Base-by-base conservation (phyloP, 2,329 filamentous ascomycete species). In the Verticillium albo-atrum region DNA sequence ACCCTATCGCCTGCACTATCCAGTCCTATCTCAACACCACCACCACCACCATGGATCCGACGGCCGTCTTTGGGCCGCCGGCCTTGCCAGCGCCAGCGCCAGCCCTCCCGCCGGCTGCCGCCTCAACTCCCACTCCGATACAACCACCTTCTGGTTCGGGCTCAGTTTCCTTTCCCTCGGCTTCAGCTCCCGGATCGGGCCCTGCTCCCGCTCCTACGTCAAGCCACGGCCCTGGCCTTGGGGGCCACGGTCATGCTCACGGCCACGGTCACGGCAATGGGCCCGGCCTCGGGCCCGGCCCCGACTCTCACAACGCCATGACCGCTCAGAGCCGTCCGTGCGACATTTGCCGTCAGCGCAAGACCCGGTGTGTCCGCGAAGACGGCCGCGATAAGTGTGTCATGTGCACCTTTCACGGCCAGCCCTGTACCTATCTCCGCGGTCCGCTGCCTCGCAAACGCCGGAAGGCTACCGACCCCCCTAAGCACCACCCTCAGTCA, bases 331-430 rank as follows among this genome's bases (percentile, higher is more conserved):
- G 61, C 56, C 77, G 82, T 7, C 82, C 82, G n/a, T 85, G 83
- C 71, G 86, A 89, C 75, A 85, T 84, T 58, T 89, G 86, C 70
- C 80, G 86, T 61, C 79, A 83, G 68, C 81, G 86, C 64, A 89
- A 89, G 75, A 84, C 82, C 64, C 83, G 85, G 66, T 89, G 86
- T 69, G 86, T 88, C 55, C 82, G 86, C 66, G 81, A 87, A 68
- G 82, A 86, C 57, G 81, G 78, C 59, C 79, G 80, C 64, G 76
- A 79, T 51, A 78, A 82, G 64, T 89, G 86, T 68, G 83, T 88
- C 55, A 75, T 88, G 60, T 89, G 86, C 72, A 81, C 83, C 62
- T 88, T 88, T 70, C 85, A 89, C 73, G 84, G 84, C 69, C 84
- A 88, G 68, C 82, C 85, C 63, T 89, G 86, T 71, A 89, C 86